Percentiles rank a stretch among this genome's conserved stretches.
Conservation (phyloP, 108 stramenopile genomes). For the Conticribra weissflogii region DNA sequence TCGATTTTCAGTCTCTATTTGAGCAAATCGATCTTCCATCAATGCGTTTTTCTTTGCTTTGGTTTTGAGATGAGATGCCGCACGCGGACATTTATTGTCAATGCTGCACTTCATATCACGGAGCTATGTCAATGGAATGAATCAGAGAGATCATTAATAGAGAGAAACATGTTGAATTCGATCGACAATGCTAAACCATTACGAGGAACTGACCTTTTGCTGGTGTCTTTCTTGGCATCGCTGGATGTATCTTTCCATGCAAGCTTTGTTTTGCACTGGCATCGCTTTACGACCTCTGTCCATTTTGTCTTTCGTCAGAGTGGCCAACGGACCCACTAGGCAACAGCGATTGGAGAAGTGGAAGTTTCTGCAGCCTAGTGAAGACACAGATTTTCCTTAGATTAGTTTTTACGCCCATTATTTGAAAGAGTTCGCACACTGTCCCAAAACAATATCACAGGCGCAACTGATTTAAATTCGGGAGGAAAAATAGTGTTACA, state of each 20-base stretch:
- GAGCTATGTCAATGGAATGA: conserved; percentile 42
- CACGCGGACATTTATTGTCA: conserved; percentile 76
- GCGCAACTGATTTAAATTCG: too few species aligned
- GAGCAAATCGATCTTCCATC: conserved; percentile 70
- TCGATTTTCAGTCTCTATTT: conserved; percentile 89
- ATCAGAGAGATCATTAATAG: neutral
- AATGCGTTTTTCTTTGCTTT: conserved; percentile 86
- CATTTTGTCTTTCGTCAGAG: conserved; percentile 51
- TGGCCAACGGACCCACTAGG: too few species aligned
- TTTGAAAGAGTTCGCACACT: too few species aligned
- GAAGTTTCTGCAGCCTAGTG: too few species aligned
- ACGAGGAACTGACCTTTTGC: conserved; percentile 52
- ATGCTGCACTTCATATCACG: conserved; percentile 83
- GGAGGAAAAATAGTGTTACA: too few species aligned
- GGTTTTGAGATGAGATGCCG: conserved; percentile 59
- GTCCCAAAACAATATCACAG: too few species aligned
- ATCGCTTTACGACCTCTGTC: conserved; percentile 81
- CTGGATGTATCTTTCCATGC: conserved; percentile 68
- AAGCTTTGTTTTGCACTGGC: conserved; percentile 83
- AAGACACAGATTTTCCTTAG: too few species aligned
- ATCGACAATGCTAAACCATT: neutral
- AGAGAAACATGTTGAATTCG: neutral
- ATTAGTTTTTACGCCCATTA: too few species aligned
- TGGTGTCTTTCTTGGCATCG: conserved; percentile 62
- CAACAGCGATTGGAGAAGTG: too few species aligned